phyloP scores from a whole-genome alignment of 192 early-diverging fungal genomes.

The Lobosporangium transversale region DNA sequence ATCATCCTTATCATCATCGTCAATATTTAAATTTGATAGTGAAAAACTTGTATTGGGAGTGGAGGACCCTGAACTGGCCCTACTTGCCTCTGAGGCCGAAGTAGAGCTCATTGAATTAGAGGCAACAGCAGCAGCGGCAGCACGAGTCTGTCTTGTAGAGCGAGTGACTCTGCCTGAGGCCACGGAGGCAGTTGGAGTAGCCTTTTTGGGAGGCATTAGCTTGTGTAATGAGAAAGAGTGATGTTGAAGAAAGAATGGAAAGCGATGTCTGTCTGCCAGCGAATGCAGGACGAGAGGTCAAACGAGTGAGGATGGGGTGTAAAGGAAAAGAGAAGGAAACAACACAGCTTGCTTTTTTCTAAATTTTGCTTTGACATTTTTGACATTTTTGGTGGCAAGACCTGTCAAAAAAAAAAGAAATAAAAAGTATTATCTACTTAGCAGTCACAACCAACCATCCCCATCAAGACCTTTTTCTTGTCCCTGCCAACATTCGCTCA shows the following conservation, averaged over 20 bases:
- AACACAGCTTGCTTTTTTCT: not conserved
- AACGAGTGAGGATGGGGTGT: not conserved
- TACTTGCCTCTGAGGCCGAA: constrained; percentile 14
- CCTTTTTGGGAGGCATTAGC: constrained; percentile 46
- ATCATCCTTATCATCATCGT: constrained; percentile 18
- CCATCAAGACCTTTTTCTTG: not conserved
- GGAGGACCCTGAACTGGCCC: constrained; percentile 20
- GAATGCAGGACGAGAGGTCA: not conserved
- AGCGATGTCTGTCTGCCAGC: not conserved
- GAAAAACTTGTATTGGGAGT: constrained; percentile 36
- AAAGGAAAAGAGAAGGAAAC: not conserved
- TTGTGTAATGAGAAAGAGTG: not conserved
- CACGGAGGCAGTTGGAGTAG: not conserved
- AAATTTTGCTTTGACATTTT: not conserved
- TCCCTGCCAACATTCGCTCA: not conserved
- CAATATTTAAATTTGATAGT: constrained; percentile 10
- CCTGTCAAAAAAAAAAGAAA: constrained; percentile 16
- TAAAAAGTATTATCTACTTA: not conserved
- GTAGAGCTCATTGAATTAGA: not conserved
- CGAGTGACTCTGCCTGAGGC: constrained; percentile 10
- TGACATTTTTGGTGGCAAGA: constrained; percentile 18
- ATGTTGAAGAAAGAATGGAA: not conserved
- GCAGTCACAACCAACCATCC: not conserved
- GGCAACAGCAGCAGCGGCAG: not conserved
- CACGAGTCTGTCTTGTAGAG: constrained; percentile 11